Conservation (phyloP, 805 yeast genomes). For the Saccharomycopsis oosterbeekiorum region DNA sequence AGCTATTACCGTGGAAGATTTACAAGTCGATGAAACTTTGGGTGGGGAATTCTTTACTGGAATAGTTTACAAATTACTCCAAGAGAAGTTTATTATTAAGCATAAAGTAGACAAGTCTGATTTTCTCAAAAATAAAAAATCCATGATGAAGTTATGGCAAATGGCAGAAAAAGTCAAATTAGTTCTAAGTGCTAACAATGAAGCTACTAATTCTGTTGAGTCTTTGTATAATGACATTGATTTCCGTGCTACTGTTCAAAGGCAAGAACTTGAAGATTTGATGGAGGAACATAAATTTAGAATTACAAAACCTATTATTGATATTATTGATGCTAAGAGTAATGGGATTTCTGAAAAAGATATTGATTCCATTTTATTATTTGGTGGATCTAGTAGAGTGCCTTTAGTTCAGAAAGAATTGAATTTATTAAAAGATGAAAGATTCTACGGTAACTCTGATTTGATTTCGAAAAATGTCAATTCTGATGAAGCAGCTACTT, state of each 20-base stretch:
- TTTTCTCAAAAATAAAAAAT: slow-evolving; percentile 40
- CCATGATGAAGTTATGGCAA: slow-evolving; percentile 60
- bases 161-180: slow-evolving; percentile 85
- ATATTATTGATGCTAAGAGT: slow-evolving; percentile 35
- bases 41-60: slow-evolving; percentile 74
- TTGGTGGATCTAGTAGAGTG: slow-evolving; percentile 88
- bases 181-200: slow-evolving; percentile 79
- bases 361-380: slow-evolving; percentile 58
- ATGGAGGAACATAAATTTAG: slow-evolving; percentile 36
- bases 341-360: slow-evolving; percentile 27
- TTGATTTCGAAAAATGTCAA: slow-evolving; percentile 73
- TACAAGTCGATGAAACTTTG: slow-evolving; percentile 53
- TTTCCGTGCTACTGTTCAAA: slow-evolving; percentile 52
- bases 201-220: slow-evolving; percentile 70
- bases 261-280: slow-evolving; percentile 70
- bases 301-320: slow-evolving; percentile 44
- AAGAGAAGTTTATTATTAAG: slow-evolving; percentile 44
- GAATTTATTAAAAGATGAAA: slow-evolving; percentile 29
- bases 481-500: slow-evolving; percentile 90
- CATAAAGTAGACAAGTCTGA: slow-evolving; percentile 31
- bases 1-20: slow-evolving; percentile 57
- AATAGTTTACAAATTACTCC: slow-evolving; percentile 49
- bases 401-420: slow-evolving; percentile 73
- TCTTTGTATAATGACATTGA: slow-evolving; percentile 65
- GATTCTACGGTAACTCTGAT: slow-evolving; percentile 35